Conservation (phyloP, 805 yeast genomes). For the Ogataea ramenticola region DNA sequence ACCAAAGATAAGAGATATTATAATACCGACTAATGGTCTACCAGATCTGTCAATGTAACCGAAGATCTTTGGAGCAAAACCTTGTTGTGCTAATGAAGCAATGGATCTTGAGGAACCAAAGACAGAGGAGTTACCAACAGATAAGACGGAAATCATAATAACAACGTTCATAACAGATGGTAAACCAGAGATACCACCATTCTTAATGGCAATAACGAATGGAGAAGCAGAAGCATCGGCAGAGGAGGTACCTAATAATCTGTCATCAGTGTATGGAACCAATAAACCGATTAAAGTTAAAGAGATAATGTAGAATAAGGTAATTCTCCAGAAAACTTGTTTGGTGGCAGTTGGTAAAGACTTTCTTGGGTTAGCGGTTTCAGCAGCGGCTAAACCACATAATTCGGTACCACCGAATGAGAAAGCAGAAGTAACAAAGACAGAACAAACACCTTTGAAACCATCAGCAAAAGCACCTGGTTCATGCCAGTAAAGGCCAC, state of each 20-base stretch:
- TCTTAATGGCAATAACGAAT: slow-evolving; percentile 62
- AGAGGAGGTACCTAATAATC: slow-evolving; percentile 37
- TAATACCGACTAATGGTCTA: slow-evolving; percentile 67
- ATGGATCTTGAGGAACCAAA: slow-evolving; percentile 69
- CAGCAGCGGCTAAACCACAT: slow-evolving; percentile 61
- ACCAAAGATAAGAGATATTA: slow-evolving; percentile 46
- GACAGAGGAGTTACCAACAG: slow-evolving; percentile 72
- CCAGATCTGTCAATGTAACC: slow-evolving; percentile 72
- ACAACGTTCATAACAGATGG: slow-evolving; percentile 74
- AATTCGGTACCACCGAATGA: slow-evolving; percentile 64
- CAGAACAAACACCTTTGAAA: slow-evolving; percentile 60
- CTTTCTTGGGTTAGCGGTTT: slow-evolving; percentile 53
- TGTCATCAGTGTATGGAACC: slow-evolving; percentile 50
- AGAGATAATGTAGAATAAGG: slow-evolving; percentile 49
- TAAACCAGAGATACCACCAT: slow-evolving; percentile 54
- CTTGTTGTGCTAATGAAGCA: slow-evolving; percentile 63
- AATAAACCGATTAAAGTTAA: slow-evolving; percentile 48
- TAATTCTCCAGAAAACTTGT: slow-evolving; percentile 59
- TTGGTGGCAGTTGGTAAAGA: slow-evolving; percentile 58
- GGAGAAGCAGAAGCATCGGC: slow-evolving; percentile 62
- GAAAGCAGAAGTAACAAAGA: slow-evolving; percentile 55
- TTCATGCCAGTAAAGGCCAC: slow-evolving; percentile 49
- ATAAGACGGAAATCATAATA: slow-evolving; percentile 61
- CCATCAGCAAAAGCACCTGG: slow-evolving; percentile 52
- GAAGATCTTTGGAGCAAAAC: slow-evolving; percentile 54